phyloP scores from a whole-genome alignment of 1,139 yeast species.

The Nakaseomyces kungkrabaensis region DNA sequence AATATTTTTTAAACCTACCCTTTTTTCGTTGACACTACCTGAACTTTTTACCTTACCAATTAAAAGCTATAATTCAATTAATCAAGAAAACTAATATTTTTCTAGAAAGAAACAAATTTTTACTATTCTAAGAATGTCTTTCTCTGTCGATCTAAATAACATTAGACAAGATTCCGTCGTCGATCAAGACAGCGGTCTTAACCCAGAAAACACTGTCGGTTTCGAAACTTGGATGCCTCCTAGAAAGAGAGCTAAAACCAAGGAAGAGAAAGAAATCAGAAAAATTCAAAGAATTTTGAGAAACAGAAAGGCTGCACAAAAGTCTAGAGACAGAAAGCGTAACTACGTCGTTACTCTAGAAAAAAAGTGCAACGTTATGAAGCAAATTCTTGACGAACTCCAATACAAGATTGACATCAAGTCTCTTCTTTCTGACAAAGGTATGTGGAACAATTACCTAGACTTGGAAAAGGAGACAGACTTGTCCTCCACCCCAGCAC shows the following conservation, averaged over 20 bases:
- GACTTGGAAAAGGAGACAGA: neutral
- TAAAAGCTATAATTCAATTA: too few species aligned
- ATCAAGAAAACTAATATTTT: too few species aligned
- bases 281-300: slow-evolving; percentile 85
- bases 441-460: slow-evolving; percentile 1
- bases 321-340: slow-evolving; percentile 92
- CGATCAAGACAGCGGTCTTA: neutral
- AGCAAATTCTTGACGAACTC: slow-evolving; percentile 23
- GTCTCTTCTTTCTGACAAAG: neutral
- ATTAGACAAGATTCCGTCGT: neutral
- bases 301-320: slow-evolving; percentile 95
- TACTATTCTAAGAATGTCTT: neutral
- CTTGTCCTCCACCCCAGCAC: neutral
- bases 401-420: slow-evolving; percentile 13
- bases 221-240: slow-evolving; percentile 49
- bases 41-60: too few species aligned
- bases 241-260: slow-evolving; percentile 90
- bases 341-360: slow-evolving; percentile 84
- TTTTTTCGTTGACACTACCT: neutral
- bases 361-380: slow-evolving; percentile 16
- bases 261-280: slow-evolving; percentile 95
- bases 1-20: neutral
- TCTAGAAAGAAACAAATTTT: neutral
- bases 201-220: neutral
- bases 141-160: neutral